phyloP scores from a whole-genome alignment of 352 stramenopile genomes.

The Pythium phragmiticola region DNA sequence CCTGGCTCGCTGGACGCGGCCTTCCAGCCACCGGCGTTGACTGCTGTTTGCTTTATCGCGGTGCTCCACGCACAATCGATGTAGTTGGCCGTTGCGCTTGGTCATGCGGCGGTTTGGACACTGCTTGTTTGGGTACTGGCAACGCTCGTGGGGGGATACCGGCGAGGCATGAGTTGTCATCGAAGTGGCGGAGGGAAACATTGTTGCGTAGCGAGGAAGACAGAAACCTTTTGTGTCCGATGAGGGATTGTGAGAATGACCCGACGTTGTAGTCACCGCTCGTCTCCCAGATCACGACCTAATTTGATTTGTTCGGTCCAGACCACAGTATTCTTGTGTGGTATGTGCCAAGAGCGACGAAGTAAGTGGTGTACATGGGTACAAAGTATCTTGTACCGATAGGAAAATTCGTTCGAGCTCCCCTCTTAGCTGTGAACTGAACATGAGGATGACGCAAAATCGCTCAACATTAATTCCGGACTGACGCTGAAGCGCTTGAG shows the following conservation, averaged over 20 bases:
- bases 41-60: background rate
- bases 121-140: conserved; percentile 10
- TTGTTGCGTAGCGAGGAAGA: background rate
- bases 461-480: too few relatives aligned
- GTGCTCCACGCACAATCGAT: conserved; percentile 10
- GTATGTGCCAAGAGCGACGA: too few relatives aligned
- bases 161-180: too few relatives aligned
- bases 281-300: too few relatives aligned
- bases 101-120: conserved; percentile 2
- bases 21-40: conserved; percentile 3
- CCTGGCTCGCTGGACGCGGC: background rate
- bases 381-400: too few relatives aligned
- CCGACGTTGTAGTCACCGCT: too few relatives aligned
- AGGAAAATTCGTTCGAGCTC: too few relatives aligned
- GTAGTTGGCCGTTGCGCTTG: conserved; percentile 9
- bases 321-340: background rate
- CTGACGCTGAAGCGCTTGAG: too few relatives aligned
- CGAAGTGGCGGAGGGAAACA: background rate
- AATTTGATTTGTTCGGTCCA: too few relatives aligned
- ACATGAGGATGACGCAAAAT: too few relatives aligned
- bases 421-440: too few relatives aligned
- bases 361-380: too few relatives aligned
- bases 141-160: background rate
- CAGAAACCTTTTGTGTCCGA: background rate
- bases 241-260: background rate